Conservation (phyloP, 371 early-diverging fungal genomes). For the Mucor piriformis region DNA sequence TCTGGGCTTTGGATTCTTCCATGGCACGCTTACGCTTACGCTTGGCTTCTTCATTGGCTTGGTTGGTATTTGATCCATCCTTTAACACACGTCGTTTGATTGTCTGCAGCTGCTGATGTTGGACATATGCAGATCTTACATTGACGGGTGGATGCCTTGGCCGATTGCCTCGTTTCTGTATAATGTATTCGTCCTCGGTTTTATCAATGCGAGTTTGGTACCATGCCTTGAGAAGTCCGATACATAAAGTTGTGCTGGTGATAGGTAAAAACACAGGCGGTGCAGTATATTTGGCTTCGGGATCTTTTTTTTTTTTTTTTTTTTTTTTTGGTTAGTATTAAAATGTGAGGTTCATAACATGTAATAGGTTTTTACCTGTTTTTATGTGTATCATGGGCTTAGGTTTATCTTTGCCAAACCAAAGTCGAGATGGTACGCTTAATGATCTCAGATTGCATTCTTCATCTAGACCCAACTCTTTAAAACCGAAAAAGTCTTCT, state of each 20-base stretch:
- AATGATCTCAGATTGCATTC: slow-evolving; percentile 51
- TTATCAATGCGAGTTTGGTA: slow-evolving; percentile 63
- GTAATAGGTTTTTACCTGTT: background rate
- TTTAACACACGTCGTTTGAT: slow-evolving; percentile 11
- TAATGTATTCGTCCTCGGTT: slow-evolving; percentile 57
- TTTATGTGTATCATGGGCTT: background rate
- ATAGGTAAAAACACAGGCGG: slow-evolving; percentile 65
- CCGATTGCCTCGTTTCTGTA: slow-evolving; percentile 32
- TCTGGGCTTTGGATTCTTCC: slow-evolving; percentile 54
- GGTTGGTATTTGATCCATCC: slow-evolving; percentile 31
- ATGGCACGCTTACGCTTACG: slow-evolving; percentile 45
- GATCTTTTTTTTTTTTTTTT: background rate
- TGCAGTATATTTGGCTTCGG: slow-evolving; percentile 43
- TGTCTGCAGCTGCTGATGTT: background rate
- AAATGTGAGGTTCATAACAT: background rate
- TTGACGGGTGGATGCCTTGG: slow-evolving; percentile 56
- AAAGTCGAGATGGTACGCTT: slow-evolving; percentile 21
- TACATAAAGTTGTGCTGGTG: slow-evolving; percentile 52
- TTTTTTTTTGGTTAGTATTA: background rate
- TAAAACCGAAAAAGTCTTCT: slow-evolving; percentile 88
- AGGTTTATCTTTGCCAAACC: slow-evolving; percentile 15
- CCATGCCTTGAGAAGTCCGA: slow-evolving; percentile 72
- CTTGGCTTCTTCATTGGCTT: slow-evolving; percentile 37
- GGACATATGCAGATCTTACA: slow-evolving; percentile 25
- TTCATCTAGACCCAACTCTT: slow-evolving; percentile 77